Conservation (phyloP, 2,329 filamentous ascomycete genomes). For the Ceratocystis lukuohia region DNA sequence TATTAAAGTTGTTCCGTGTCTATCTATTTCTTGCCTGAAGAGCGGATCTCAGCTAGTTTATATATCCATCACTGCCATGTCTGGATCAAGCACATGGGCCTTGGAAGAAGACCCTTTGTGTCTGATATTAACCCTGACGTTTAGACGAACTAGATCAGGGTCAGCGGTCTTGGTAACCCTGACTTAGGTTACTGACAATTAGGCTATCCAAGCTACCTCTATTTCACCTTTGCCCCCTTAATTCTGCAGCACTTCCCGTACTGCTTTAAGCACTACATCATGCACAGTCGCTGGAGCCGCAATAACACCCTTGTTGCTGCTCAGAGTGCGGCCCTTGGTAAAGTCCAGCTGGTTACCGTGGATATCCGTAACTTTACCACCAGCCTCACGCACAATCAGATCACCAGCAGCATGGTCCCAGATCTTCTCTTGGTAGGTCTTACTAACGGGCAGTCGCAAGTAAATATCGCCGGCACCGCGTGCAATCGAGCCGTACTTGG, state of each 20-base stretch:
- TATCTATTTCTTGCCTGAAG: no score
- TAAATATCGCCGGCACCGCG: constrained; percentile 91
- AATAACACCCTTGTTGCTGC: constrained; percentile 84
- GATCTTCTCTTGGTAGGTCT: constrained; percentile 94
- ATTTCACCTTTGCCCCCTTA: constrained; percentile 20
- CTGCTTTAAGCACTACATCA: constrained; percentile 60
- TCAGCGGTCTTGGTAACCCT: background rate
- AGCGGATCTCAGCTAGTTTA: no score
- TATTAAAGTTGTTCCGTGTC: no score
- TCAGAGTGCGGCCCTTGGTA: constrained; percentile 68
- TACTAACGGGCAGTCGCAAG: constrained; percentile 70
- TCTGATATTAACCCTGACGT: no score
- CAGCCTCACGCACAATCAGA: constrained; percentile 84
- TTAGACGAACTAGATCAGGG: no score
- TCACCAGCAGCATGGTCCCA: constrained; percentile 98
- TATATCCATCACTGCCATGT: no score
- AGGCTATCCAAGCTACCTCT: background rate
- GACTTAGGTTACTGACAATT: background rate
- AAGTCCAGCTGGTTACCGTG: constrained; percentile 79
- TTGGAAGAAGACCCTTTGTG: no score
- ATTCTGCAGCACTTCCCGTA: constrained; percentile 59
- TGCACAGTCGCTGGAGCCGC: constrained; percentile 72
- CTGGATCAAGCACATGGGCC: no score
- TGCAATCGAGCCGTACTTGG: constrained; percentile 93
- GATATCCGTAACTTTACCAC: constrained; percentile 82